phyloP scores from a whole-genome alignment of 192 early-diverging fungal species.

The Coemansia sp. region DNA sequence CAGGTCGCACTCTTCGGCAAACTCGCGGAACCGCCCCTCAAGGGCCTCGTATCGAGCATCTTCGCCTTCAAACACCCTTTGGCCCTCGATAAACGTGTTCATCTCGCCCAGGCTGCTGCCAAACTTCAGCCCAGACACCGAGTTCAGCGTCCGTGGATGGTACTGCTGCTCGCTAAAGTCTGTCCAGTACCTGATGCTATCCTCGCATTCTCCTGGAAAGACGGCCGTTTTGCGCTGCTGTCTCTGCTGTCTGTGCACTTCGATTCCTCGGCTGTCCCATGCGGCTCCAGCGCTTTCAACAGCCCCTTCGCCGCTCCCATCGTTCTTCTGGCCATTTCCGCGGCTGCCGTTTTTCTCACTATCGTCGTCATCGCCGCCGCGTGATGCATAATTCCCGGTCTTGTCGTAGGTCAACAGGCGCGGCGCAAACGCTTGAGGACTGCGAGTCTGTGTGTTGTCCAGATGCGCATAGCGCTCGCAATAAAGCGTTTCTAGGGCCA shows the following conservation, averaged over 20 bases:
- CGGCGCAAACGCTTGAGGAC: slow-evolving; percentile 64
- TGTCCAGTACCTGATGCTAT: slow-evolving; percentile 62
- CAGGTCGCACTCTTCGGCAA: slow-evolving; percentile 48
- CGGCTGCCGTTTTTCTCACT: not conserved
- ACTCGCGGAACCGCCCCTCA: slow-evolving; percentile 33
- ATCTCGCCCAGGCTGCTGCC: slow-evolving; percentile 60
- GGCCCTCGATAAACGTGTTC: slow-evolving; percentile 59
- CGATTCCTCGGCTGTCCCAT: slow-evolving; percentile 28
- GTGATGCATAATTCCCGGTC: slow-evolving; percentile 59
- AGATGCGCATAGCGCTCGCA: slow-evolving; percentile 43
- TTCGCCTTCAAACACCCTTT: slow-evolving; percentile 41
- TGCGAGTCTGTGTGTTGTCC: slow-evolving; percentile 43
- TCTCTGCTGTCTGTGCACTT: slow-evolving; percentile 33
- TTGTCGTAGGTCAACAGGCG: slow-evolving; percentile 79
- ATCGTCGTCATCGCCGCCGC: slow-evolving; percentile 11
- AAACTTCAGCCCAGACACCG: slow-evolving; percentile 57
- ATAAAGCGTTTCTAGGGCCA: slow-evolving; percentile 64
- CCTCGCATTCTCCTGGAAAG: not conserved
- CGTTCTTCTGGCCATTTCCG: not conserved
- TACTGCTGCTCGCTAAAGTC: slow-evolving; percentile 79
- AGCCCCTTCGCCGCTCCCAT: not conserved
- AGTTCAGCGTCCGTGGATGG: slow-evolving; percentile 63
- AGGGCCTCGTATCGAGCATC: slow-evolving; percentile 35
- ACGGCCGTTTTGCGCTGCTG: not conserved
- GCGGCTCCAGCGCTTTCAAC: not conserved